phyloP scores from a whole-genome alignment of 1,284 basidiomycete genomes.

The Irpex lacteus region DNA sequence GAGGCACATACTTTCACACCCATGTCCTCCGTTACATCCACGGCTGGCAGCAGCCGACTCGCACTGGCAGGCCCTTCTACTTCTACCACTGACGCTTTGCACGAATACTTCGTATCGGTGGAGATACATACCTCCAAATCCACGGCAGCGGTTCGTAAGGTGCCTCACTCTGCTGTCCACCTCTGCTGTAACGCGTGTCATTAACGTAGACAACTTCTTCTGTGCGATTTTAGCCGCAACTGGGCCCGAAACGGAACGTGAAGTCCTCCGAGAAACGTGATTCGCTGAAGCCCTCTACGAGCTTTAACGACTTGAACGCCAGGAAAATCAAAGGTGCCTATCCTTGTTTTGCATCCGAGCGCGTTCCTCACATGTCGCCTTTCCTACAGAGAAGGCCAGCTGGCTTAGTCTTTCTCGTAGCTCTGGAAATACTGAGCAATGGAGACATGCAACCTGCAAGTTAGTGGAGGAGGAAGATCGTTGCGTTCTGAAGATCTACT shows the following conservation, averaged over 20 bases:
- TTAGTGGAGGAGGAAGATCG: slow-evolving; percentile 64
- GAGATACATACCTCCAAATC: slow-evolving; percentile 67
- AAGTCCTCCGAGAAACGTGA: slow-evolving; percentile 55
- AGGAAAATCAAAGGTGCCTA: slow-evolving; percentile 60
- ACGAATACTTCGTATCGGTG: slow-evolving; percentile 49
- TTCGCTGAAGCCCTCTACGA: slow-evolving; percentile 32
- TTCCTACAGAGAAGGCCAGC: slow-evolving; percentile 59
- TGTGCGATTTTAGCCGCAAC: slow-evolving; percentile 1
- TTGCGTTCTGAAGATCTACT: slow-evolving; percentile 67
- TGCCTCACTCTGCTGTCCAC: slow-evolving; percentile 26
- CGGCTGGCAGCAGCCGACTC: background rate
- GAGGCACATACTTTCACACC: background rate
- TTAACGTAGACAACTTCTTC: slow-evolving; percentile 5
- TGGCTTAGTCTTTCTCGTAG: slow-evolving; percentile 64
- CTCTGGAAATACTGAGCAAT: slow-evolving; percentile 51
- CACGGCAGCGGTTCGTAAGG: slow-evolving; percentile 55
- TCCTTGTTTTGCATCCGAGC: slow-evolving; percentile 1
- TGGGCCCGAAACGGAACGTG: slow-evolving; percentile 33
- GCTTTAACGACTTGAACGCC: slow-evolving; percentile 36
- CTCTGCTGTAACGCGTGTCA: slow-evolving; percentile 11
- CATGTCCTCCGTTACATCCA: background rate
- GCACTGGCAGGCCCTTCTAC: background rate
- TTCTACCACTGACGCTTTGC: slow-evolving; percentile 5
- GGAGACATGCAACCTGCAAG: slow-evolving; percentile 70
- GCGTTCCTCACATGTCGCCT: background rate